Conservation (phyloP, 2,329 filamentous ascomycete species). For the Coniochaeta ligniaria region DNA sequence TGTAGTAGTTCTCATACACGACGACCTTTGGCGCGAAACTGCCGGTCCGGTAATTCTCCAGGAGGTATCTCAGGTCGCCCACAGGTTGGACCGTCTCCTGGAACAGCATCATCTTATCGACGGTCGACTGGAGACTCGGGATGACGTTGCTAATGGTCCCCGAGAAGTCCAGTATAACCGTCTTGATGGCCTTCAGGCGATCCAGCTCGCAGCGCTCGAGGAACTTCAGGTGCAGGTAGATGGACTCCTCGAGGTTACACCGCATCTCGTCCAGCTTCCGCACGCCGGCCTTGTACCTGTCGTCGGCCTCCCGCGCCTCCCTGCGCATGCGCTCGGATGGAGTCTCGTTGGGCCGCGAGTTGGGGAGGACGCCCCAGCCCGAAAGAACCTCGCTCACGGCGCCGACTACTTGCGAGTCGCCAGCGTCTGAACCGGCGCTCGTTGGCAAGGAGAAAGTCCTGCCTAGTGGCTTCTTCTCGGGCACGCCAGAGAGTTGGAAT, state of each 20-base stretch:
- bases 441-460: constrained; percentile 69
- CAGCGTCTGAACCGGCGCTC: constrained; percentile 43
- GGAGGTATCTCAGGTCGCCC: constrained; percentile 82
- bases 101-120: constrained; percentile 98
- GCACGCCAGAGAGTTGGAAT: constrained; percentile 80
- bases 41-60: constrained; percentile 95
- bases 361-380: constrained; percentile 90
- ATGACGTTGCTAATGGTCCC: constrained; percentile 97
- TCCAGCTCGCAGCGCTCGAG: constrained; percentile 97
- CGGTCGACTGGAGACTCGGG: constrained; percentile 86
- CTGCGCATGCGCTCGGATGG: constrained; percentile 77
- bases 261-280: constrained; percentile 82
- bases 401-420: constrained; percentile 76
- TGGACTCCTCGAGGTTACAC: constrained; percentile 92
- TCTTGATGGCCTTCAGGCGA: constrained; percentile 94
- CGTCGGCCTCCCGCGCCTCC: constrained; percentile 84
- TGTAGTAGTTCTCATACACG: constrained; percentile 98
- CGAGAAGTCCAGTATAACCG: constrained; percentile 94
- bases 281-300: constrained; percentile 84
- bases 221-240: constrained; percentile 86
- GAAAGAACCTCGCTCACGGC: constrained; percentile 83
- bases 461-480: constrained; percentile 74
- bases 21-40: constrained; percentile 85
- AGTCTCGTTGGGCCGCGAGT: constrained; percentile 87
- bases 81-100: constrained; percentile 96